Evolutionary conservation across 2,329 filamentous ascomycete genomes (phyloP).

Genomic region (Ophiostoma perfectum): DNA sequence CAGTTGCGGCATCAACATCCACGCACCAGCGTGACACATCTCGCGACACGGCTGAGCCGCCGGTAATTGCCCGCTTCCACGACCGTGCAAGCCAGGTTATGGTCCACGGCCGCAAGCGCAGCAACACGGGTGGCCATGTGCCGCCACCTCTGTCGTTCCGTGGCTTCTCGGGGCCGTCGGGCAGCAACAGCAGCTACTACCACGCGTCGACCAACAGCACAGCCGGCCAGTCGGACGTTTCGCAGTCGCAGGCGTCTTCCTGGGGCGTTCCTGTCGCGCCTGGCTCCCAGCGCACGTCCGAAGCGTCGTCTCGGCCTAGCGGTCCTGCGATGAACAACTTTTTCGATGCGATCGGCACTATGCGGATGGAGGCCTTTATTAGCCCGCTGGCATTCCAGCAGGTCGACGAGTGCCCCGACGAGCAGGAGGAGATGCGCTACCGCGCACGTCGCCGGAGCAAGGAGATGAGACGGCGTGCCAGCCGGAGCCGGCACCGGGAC

Average conservation of each 20-base stretch:
- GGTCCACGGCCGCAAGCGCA: slow-evolving; percentile 75
- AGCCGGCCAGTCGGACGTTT: slow-evolving; percentile 53
- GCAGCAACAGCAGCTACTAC: slow-evolving; percentile 38
- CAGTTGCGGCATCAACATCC: slow-evolving; percentile 28
- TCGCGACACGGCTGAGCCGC: slow-evolving; percentile 62
- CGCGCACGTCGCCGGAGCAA: slow-evolving; percentile 50
- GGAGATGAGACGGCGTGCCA: slow-evolving; percentile 48
- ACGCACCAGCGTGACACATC: slow-evolving; percentile 46
- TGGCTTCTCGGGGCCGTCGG: slow-evolving; percentile 57
- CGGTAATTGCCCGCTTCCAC: slow-evolving; percentile 64
- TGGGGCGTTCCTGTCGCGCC: slow-evolving; percentile 28
- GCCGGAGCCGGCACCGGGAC: slow-evolving; percentile 48
- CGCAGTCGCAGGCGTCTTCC: slow-evolving; percentile 45
- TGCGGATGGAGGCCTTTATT: slow-evolving; percentile 97
- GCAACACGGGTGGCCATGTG: slow-evolving; percentile 75
- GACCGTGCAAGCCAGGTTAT: slow-evolving; percentile 40
- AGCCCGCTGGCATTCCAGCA: slow-evolving; percentile 48
- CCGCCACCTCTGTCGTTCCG: slow-evolving; percentile 68
- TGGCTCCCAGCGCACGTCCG: slow-evolving; percentile 48
- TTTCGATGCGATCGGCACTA: slow-evolving; percentile 83
- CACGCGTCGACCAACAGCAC: slow-evolving; percentile 52
- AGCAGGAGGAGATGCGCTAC: slow-evolving; percentile 43
- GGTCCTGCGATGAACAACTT: slow-evolving; percentile 49
- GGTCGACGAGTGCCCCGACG: slow-evolving; percentile 42
- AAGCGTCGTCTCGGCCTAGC: slow-evolving; percentile 47